Evolutionary conservation across 139 green algal species (phyloP).

Genomic region (Haematococcus lacustris): DNA sequence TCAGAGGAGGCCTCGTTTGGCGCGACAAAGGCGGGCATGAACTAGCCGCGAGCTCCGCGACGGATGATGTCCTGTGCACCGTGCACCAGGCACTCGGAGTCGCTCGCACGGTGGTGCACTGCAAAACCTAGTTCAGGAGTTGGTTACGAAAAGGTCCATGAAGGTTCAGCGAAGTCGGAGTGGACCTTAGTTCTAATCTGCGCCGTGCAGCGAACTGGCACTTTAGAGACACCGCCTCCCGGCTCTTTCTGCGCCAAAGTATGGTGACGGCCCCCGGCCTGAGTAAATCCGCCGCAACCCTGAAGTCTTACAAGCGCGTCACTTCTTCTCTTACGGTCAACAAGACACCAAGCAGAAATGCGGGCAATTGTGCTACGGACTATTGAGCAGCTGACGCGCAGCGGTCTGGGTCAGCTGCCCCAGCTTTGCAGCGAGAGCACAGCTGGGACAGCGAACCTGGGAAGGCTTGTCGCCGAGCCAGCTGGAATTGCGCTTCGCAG

Average conservation of each 20-base stretch:
- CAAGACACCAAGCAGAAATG: too few species aligned
- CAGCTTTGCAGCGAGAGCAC: background rate
- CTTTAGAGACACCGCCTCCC: too few species aligned
- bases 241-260: too few species aligned
- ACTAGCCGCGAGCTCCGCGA: background rate
- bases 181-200: background rate
- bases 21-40: background rate
- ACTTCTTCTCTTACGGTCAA: too few species aligned
- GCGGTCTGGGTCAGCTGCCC: too few species aligned
- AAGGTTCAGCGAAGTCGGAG: background rate
- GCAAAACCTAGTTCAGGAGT: background rate
- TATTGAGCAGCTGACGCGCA: too few species aligned
- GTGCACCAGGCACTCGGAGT: background rate
- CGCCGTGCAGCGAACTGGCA: too few species aligned
- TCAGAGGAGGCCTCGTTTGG: background rate
- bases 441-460: background rate
- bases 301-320: too few species aligned
- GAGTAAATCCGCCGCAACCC: too few species aligned
- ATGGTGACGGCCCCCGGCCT: too few species aligned
- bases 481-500: background rate
- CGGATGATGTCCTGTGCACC: background rate
- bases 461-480: background rate
- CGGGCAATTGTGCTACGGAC: too few species aligned
- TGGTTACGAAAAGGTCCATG: background rate
- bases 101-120: background rate